Conservation (phyloP, 345 rosid genomes). For the Melaleuca alternifolia region DNA sequence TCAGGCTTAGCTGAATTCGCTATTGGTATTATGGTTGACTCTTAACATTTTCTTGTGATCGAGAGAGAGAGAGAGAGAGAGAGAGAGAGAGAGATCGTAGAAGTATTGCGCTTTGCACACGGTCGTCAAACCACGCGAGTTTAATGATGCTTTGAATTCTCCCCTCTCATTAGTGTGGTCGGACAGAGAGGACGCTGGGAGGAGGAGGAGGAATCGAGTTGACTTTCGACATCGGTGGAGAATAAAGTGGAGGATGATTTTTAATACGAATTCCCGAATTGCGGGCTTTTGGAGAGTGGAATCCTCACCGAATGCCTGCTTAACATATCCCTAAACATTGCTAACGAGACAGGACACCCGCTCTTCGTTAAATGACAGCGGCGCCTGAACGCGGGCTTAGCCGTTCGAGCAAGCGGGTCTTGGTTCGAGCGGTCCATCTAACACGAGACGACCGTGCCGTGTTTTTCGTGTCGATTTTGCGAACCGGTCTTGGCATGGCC, state of each 20-base stretch:
- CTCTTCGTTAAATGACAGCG: no score
- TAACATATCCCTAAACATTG: no score
- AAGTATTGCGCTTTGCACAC: background rate
- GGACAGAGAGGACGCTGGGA: background rate
- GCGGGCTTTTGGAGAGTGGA: background rate
- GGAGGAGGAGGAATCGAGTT: background rate
- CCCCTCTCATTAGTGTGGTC: background rate
- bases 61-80: background rate
- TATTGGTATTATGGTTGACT: background rate
- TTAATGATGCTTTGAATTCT: background rate
- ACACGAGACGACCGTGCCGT: background rate
- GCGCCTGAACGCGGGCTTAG: background rate
- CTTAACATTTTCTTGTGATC: background rate
- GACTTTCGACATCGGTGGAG: background rate
- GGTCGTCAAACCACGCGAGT: background rate
- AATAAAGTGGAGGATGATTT: background rate
- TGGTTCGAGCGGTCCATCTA: no score
- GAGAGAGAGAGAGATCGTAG: background rate
- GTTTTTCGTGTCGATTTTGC: background rate
- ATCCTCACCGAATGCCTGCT: background rate
- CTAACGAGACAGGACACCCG: no score
- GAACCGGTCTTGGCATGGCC: background rate
- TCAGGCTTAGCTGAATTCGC: background rate
- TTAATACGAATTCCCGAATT: background rate
- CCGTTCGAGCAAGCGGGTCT: background rate